phyloP scores from a whole-genome alignment of 306 rosid genomes.

The Rubus parviflorus region DNA sequence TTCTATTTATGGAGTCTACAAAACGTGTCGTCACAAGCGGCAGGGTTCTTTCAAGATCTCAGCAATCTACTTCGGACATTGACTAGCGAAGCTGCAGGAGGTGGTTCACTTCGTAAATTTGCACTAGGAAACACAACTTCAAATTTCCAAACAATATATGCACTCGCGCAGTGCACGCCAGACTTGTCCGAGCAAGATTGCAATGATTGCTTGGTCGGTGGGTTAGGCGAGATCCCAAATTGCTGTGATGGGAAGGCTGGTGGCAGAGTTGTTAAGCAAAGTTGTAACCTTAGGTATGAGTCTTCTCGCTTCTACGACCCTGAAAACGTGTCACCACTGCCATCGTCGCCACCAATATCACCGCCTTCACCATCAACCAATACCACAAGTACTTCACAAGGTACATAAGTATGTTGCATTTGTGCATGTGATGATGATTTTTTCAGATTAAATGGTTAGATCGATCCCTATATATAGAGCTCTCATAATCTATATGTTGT shows the following conservation, averaged over 20 bases:
- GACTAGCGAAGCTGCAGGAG: background rate
- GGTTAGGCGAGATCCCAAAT: background rate
- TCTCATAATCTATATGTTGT: too few relatives aligned
- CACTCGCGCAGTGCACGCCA: conserved; percentile 26
- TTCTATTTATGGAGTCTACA: background rate
- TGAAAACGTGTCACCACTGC: background rate
- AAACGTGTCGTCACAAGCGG: background rate
- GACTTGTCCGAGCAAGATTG: conserved; percentile 10
- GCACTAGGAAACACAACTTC: background rate
- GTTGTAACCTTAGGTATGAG: conserved; percentile 12
- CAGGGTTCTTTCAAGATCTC: background rate
- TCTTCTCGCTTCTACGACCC: background rate
- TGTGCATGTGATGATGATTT: background rate
- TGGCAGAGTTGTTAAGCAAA: background rate
- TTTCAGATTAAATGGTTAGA: background rate
- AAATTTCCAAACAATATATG: background rate
- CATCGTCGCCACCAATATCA: background rate
- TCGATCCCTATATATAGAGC: too few relatives aligned
- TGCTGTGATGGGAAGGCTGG: background rate
- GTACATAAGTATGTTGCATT: background rate
- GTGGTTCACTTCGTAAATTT: background rate
- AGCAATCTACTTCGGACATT: background rate
- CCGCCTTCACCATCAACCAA: background rate
- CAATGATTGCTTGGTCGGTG: background rate
- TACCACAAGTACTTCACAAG: background rate